Base-by-base conservation (phyloP, 2,329 filamentous ascomycete genomes). In the Ophiostoma triangulosporum region DNA sequence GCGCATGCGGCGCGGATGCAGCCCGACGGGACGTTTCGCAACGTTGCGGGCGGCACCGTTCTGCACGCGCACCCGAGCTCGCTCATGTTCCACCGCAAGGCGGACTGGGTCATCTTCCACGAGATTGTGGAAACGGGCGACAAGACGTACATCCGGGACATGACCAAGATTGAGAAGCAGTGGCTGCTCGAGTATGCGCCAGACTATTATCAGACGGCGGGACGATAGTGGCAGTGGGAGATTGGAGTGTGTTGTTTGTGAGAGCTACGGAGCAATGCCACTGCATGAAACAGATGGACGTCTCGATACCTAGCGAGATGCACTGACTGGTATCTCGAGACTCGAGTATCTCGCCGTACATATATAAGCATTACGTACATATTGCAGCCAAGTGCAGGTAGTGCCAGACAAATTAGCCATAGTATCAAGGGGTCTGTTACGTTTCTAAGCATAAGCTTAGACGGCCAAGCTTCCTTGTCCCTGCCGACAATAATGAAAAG, bases 31-130 rank as follows among this genome's bases (percentile, higher is more conserved):
- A 90, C 81, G 4, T 96, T 95, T 66, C 81, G 79, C 60, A 91
- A 88, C 50, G 83, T 95, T n/a, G 83, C 83, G 57, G 88, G 88
- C 29, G 81, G 81, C 36, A 84, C 84, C 50, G 78, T 81, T 4
- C 72, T 97, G 52, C 79, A 95, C 70, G 88, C 89, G 22, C 93
- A 98, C 68, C 93, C 93, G 0, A 95, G 81, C 63, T 94, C 86
- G 36, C 70, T 97, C 60, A 88, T 97, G 81, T 97, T 97, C 73
- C 95, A 95, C 67, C 82, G 90, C 54, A 96, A 94, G 71, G 88
- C 88, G 11, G 89, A 96, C 59, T 97, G 91, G 89, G 89, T 97
- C 9, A 78, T 98, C 32, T 98, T 96, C 64, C 86, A 94, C 62
- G 91, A 96, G 69, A 81, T 95, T 35, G 80, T 95, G 74, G 88